phyloP scores from a whole-genome alignment of 2,329 filamentous ascomycete genomes.

The Paraconiothyrium brasiliense region DNA sequence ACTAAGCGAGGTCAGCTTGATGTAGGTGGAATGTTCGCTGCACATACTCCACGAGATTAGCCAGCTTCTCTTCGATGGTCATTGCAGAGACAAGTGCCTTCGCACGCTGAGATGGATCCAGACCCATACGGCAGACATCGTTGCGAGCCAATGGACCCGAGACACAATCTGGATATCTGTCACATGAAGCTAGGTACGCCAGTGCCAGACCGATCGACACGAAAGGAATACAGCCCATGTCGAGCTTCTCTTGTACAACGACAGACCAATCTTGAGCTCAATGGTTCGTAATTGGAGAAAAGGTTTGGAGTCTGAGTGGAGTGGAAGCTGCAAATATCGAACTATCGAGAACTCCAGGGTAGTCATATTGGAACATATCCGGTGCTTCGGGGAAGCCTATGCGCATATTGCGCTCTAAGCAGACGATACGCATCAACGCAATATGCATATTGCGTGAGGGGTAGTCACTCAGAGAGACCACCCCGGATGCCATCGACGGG shows the following conservation, averaged over 20 bases:
- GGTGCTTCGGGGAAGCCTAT: background rate
- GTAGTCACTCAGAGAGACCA: too few species aligned
- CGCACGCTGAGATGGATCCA: conserved; percentile 50
- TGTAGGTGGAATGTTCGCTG: background rate
- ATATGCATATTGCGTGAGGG: too few species aligned
- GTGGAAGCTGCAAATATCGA: background rate
- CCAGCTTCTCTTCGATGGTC: conserved; percentile 62
- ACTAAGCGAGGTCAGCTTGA: background rate
- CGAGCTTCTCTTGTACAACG: background rate
- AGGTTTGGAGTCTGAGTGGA: too few species aligned
- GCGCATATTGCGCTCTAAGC: background rate
- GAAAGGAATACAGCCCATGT: background rate
- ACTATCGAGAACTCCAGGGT: background rate
- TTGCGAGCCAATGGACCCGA: conserved; percentile 59
- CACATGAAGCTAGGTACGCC: background rate
- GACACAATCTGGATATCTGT: conserved; percentile 55
- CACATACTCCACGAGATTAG: conserved; percentile 28
- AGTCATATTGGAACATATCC: background rate
- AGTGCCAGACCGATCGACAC: conserved; percentile 1
- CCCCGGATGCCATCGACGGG: too few species aligned
- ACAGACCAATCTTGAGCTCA: background rate
- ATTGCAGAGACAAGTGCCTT: conserved; percentile 61
- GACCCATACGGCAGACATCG: conserved; percentile 58
- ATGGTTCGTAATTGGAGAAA: background rate
- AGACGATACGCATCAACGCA: background rate